Base-by-base conservation (phyloP, 2,329 filamentous ascomycete genomes). In the Calonectria fujianensis region DNA sequence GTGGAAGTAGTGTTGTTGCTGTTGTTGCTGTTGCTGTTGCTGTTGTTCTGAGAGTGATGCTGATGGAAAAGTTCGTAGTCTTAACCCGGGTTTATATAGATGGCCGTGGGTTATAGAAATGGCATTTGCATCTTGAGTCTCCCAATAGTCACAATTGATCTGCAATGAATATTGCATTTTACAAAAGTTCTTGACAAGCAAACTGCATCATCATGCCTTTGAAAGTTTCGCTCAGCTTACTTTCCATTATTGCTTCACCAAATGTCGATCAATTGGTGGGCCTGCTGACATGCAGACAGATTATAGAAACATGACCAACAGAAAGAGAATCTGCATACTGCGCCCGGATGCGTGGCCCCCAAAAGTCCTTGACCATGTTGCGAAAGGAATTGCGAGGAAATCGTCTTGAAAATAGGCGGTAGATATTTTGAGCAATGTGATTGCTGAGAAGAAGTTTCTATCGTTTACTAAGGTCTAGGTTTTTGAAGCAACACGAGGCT, bases 221-320 rank as follows among this genome's bases (percentile, higher is more conserved):
- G 52, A 20, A 16, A 16, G 29, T 57, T 57, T 29, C 39, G 31
- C 52, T 57, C 52, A 57, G 52, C 52, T 57, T 57, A 57, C 52
- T n/a, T 35, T 18, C 29, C 29, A 31, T 31, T 31, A 9, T 29
- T 31, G 50, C 50, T 29, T 52, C 3, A 8, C 27, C 29, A 11
- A 57, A 18, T 57, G 52, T 13, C 29, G 52, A 57, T 57, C 52
- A n/a, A n/a, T 57, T 29, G 52, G 29, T 57, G 52, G 52, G 52
- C 29, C 29, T 57, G 52, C 52, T 57, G 52, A 57, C 52, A 57
- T 57, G 52, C 29, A 57, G 27, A 32, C 13, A 31, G 29, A 57
- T 8, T 41, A 41, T 57, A 57, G 52, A 57, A 57, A 57, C 29
- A 57, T 57, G 52, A 57, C 52, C 29, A 35, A 35, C 51, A 18